Evolutionary conservation across 129 eudicot genomes (phyloP), one percentile per base, ranked within the genome.

Genomic region (Saposhnikovia divaricata): DNA sequence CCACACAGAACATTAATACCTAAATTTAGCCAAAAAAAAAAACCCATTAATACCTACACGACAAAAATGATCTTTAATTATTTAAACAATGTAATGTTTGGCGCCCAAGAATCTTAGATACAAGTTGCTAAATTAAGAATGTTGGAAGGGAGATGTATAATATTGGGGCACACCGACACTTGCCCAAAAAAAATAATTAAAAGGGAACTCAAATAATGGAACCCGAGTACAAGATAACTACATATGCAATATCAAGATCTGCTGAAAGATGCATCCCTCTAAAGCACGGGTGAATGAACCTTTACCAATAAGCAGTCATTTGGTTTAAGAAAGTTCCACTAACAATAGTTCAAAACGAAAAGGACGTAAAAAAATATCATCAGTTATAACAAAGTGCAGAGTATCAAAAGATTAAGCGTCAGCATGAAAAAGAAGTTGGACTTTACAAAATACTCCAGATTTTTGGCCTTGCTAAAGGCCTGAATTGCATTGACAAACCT

Each of bases 1-100:
- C 98, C 98, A 85, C 98, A 94, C 39, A 94, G 89, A 81, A 94
- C 97, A 75, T 94, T 94, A 69, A 91, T 82, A 53, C 98, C 98
- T 93, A 87, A 2, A 34, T 34, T 34, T 34, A 34, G 37, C 37
- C 37, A 34, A 1, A 34, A 34, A 34, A 34, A 34, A 81, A 94
- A n/a, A n/a, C n/a, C n/a, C 97, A 75, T 94, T 94, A 69, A 91
- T 82, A 53, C 98, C 98, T 93, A 87, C 76, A 83, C 70, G 81
- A 57, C 71, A 68, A 47, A 70, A 25, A 18, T 34, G 23, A 78
- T 10, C 18, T 12, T 51, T 9, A n/a, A 25, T 63, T 28, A 79
- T 42, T 45, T 43, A 4, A 12, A 43, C 55, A 40, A 34, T 34
- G 37, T 5, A 40, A 38, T 38, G 28, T 19, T 73, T 5, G 5